Conservation (phyloP, 2,329 filamentous ascomycete species). For the Aspergillus hortae region DNA sequence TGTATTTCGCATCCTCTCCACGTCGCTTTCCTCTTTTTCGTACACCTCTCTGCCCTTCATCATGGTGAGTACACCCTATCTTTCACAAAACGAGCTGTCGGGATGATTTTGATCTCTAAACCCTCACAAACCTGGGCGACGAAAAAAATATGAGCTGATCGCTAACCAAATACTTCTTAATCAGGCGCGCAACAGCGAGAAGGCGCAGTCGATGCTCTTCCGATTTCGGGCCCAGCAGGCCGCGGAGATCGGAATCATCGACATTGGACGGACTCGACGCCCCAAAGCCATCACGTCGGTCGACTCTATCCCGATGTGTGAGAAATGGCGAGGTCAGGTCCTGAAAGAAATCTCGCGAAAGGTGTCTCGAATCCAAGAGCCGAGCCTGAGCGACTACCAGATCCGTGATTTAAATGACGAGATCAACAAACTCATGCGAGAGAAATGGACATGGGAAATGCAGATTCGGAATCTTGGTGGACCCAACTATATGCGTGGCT, state of each 20-base stretch:
- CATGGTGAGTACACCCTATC: slow-evolving; percentile 24
- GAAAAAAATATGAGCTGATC: neutral
- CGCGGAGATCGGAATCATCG: slow-evolving; percentile 91
- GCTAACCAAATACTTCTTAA: neutral
- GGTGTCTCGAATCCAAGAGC: slow-evolving; percentile 91
- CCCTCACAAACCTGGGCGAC: neutral
- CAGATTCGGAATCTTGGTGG: slow-evolving; percentile 95
- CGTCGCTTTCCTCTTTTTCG: slow-evolving; percentile 15
- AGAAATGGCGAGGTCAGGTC: slow-evolving; percentile 97
- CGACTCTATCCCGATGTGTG: slow-evolving; percentile 77
- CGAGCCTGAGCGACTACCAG: slow-evolving; percentile 89
- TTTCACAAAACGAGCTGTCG: neutral
- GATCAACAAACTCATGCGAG: slow-evolving; percentile 98
- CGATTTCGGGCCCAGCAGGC: slow-evolving; percentile 98
- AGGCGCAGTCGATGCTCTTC: slow-evolving; percentile 99
- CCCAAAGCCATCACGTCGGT: slow-evolving; percentile 89
- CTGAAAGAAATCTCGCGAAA: slow-evolving; percentile 97
- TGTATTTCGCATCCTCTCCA: slow-evolving; percentile 12
- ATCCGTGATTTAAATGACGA: slow-evolving; percentile 98
- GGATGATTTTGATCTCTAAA: neutral
- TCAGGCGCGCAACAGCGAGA: slow-evolving; percentile 94
- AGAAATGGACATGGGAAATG: slow-evolving; percentile 99
- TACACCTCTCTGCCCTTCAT: slow-evolving; percentile 14
- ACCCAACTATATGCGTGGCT: slow-evolving; percentile 88
- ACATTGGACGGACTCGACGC: slow-evolving; percentile 81